These are phyloP conservation scores for Hibiscus tridactylites DNA, from an alignment of 345 rosid genomes.

Conservation along the genomic window DNA sequence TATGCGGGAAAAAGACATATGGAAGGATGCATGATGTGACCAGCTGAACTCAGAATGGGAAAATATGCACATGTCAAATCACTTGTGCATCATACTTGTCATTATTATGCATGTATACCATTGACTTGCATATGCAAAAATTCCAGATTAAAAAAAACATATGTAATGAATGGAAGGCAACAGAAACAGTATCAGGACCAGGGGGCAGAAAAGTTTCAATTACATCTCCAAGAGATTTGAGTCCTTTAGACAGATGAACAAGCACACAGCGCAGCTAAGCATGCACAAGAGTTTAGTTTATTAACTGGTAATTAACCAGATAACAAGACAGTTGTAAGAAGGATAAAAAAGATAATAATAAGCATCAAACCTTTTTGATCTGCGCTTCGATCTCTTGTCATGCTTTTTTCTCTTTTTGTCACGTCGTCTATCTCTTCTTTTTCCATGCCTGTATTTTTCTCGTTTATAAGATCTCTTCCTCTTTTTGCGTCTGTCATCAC, in stretches of 20 bases:
- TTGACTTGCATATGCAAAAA: background rate
- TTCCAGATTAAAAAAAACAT: too few relatives aligned
- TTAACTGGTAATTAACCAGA: background rate
- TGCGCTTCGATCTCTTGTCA: slow-evolving; percentile 66
- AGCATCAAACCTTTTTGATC: slow-evolving; percentile 57
- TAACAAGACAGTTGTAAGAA: background rate
- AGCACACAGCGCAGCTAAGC: background rate
- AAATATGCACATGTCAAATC: background rate
- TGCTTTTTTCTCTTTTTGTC: slow-evolving; percentile 63
- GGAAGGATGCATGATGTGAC: background rate
- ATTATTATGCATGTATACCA: background rate
- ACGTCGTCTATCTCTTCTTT: slow-evolving; percentile 64
- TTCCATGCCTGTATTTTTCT: slow-evolving; percentile 63
- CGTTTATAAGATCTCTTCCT: slow-evolving; percentile 69
- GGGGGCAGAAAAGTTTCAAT: background rate
- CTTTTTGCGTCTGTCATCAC: slow-evolving; percentile 76
- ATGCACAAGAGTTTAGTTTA: background rate
- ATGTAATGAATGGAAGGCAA: background rate
- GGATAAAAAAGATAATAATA: background rate
- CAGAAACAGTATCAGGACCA: background rate
- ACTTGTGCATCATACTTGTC: background rate
- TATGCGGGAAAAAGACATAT: background rate
- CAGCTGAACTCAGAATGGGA: background rate
- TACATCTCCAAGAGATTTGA: background rate
- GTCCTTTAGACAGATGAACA: background rate